These are phyloP conservation scores for Didymella lethalis DNA, from an alignment of 2,329 filamentous ascomycete genomes.

Conservation along the genomic window DNA sequence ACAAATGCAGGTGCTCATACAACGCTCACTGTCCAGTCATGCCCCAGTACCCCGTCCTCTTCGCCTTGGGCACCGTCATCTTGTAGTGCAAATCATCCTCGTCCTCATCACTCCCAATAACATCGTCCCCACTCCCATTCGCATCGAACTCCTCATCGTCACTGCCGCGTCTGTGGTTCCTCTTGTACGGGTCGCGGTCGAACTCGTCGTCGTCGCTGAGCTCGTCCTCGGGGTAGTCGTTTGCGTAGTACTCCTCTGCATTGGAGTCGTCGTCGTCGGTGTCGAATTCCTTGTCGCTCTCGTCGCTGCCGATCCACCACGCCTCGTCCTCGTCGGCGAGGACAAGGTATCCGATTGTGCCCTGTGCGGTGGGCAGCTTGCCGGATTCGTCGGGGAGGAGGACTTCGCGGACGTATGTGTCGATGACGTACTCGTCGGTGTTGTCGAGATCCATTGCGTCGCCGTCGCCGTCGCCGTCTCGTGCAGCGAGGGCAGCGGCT, in stretches of 20 bases:
- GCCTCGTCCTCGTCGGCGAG: slow-evolving; percentile 61
- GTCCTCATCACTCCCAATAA: slow-evolving; percentile 37
- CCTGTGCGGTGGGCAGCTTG: slow-evolving; percentile 31
- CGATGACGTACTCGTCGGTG: slow-evolving; percentile 65
- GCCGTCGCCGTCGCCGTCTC: slow-evolving; percentile 29
- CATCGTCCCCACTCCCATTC: slow-evolving; percentile 29
- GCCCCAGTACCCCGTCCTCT: slow-evolving; percentile 39
- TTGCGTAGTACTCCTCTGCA: slow-evolving; percentile 78
- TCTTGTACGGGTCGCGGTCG: slow-evolving; percentile 54
- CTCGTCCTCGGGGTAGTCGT: slow-evolving; percentile 83
- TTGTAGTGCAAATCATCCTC: slow-evolving; percentile 43
- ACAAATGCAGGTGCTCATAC: neutral
- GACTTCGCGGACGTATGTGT: slow-evolving; percentile 65
- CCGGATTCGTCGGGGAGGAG: slow-evolving; percentile 47
- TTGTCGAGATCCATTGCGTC: slow-evolving; percentile 52
- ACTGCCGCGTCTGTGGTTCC: slow-evolving; percentile 48
- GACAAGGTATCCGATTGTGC: slow-evolving; percentile 56
- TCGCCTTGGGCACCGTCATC: slow-evolving; percentile 38
- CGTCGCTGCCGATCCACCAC: slow-evolving; percentile 66
- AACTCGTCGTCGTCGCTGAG: slow-evolving; percentile 75
- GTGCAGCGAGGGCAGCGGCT: slow-evolving; percentile 29
- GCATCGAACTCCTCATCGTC: slow-evolving; percentile 53
- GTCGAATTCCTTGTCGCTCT: slow-evolving; percentile 62
- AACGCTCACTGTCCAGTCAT: slow-evolving; percentile 23
- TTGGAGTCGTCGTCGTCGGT: slow-evolving; percentile 71